Percentiles rank a stretch among this genome's conserved stretches.
phyloP scores from a whole-genome alignment of 805 yeast species.

The Saturnispora bothae region DNA sequence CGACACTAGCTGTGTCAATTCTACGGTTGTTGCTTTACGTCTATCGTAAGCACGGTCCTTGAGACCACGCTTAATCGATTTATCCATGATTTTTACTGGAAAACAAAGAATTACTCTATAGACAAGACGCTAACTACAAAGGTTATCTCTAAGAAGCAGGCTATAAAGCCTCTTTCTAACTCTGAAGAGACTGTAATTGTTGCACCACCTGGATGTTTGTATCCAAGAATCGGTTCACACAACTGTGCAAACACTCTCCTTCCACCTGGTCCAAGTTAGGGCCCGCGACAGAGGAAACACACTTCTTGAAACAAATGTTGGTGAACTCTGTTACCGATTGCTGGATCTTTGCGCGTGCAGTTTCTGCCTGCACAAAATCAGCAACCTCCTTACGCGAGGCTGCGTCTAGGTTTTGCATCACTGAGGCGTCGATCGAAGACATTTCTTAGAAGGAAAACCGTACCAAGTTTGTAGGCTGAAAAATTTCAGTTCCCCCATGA shows the following conservation, averaged over 20 bases:
- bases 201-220: slow-evolving; percentile 79
- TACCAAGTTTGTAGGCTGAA: not conserved
- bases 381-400: slow-evolving; percentile 62
- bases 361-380: slow-evolving; percentile 70
- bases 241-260: slow-evolving; percentile 64
- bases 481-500: not conserved
- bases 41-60: slow-evolving; percentile 68
- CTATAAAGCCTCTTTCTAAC: no score
- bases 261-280: slow-evolving; percentile 47
- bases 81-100: slow-evolving; percentile 25
- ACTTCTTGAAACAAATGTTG: slow-evolving; percentile 82
- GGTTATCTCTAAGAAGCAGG: no score
- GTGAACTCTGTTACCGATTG: slow-evolving; percentile 81
- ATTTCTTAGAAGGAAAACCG: no score
- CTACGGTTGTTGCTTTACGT: slow-evolving; percentile 67
- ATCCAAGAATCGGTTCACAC: slow-evolving; percentile 79
- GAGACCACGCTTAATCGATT: slow-evolving; percentile 54
- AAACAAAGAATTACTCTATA: no score
- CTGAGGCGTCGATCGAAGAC: slow-evolving; percentile 18
- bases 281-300: slow-evolving; percentile 42
- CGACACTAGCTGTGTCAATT: slow-evolving; percentile 68
- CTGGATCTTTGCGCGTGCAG: slow-evolving; percentile 80
- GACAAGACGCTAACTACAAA: no score
- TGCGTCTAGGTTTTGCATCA: slow-evolving; percentile 42
- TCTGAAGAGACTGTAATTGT: slow-evolving; percentile 20